Evolutionary conservation across 768 basidiomycete species (phyloP).

Genomic region (Roridomyces roridus): DNA sequence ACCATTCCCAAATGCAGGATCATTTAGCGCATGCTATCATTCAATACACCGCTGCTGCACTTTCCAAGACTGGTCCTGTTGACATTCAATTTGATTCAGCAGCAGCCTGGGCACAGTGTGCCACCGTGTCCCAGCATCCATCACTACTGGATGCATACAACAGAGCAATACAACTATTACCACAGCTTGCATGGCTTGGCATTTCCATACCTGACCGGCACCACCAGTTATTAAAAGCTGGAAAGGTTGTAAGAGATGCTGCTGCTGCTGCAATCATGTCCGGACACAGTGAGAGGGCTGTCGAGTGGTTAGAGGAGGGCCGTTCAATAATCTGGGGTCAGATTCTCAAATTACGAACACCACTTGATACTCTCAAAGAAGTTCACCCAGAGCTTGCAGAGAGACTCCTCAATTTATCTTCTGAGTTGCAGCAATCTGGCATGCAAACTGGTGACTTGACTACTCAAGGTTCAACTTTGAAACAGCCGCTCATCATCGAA

Average conservation of each 20-base stretch:
- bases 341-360: conserved; percentile 25
- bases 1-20: too few relatives aligned
- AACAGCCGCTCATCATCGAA: not conserved
- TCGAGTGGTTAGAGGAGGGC: conserved; percentile 32
- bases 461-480: not conserved
- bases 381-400: not conserved
- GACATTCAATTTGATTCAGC: too few relatives aligned
- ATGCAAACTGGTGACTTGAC: too few relatives aligned
- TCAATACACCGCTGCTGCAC: too few relatives aligned
- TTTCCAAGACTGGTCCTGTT: too few relatives aligned
- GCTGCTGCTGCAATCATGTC: conserved; percentile 16
- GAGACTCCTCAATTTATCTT: not conserved
- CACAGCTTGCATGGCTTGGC: conserved; percentile 29
- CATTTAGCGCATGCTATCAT: too few relatives aligned
- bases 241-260: conserved; percentile 11
- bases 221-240: conserved; percentile 3
- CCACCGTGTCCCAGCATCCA: too few relatives aligned
- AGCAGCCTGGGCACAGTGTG: too few relatives aligned
- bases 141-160: too few relatives aligned
- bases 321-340: conserved; percentile 29
- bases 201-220: conserved; percentile 15
- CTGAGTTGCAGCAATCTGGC: not conserved
- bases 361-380: conserved; percentile 23
- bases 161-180: too few relatives aligned
- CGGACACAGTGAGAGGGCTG: conserved; percentile 4